phyloP scores from a whole-genome alignment of 148 eudicot genomes.

The Vaccinium myrtillus region DNA sequence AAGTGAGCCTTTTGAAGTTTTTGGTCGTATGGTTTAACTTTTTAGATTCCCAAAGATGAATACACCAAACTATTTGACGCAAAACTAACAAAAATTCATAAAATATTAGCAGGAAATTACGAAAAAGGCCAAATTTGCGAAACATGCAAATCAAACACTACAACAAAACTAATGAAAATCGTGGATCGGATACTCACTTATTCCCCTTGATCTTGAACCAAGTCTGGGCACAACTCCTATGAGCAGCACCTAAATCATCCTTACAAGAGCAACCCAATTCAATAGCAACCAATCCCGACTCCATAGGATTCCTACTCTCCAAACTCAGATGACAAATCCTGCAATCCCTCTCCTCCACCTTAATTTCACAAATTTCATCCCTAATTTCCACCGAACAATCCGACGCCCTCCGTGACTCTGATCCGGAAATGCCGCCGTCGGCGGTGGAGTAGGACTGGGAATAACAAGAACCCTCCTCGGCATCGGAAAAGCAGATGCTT shows the following conservation, averaged over 20 bases:
- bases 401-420: conserved; percentile 18
- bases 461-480: conserved; percentile 35
- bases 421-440: conserved; percentile 11
- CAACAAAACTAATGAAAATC: not conserved
- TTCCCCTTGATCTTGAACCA: conserved; percentile 76
- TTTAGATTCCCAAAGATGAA: no score
- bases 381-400: conserved; percentile 30
- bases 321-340: conserved; percentile 63
- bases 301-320: conserved; percentile 26
- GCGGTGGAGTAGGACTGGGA: conserved; percentile 45
- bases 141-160: not conserved
- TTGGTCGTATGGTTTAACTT: no score
- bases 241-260: conserved; percentile 73
- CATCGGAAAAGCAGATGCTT: conserved; percentile 34
- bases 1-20: no score
- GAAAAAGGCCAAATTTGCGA: no score
- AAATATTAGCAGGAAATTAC: no score
- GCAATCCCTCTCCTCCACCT: conserved; percentile 42
- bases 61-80: no score
- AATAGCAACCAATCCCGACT: conserved; percentile 37
- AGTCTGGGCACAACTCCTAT: conserved; percentile 62
- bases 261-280: conserved; percentile 71
- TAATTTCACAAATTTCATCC: conserved; percentile 11
- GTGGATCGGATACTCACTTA: conserved; percentile 33
- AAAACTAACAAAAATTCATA: no score